Evolutionary conservation across 495 filamentous ascomycete species (phyloP).

Genomic region (Aspergillus taichungensis): DNA sequence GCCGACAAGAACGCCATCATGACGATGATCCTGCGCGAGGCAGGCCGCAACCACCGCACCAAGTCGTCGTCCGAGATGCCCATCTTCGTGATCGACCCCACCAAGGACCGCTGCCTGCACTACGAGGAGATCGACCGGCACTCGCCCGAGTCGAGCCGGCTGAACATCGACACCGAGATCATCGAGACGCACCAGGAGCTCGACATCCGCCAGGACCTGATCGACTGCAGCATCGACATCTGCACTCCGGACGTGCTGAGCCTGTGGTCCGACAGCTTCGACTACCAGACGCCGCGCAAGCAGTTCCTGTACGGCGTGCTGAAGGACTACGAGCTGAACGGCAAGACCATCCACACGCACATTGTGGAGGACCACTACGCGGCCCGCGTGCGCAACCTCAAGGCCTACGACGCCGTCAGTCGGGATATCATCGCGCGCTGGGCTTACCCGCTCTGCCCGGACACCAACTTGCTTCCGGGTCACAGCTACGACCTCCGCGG

Average conservation of each 20-base stretch:
- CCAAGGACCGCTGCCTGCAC: constrained; percentile 74
- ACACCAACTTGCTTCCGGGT: constrained; percentile 70
- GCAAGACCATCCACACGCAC: constrained; percentile 89
- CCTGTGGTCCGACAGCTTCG: constrained; percentile 95
- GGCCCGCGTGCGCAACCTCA: constrained; percentile 72
- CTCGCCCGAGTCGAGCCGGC: constrained; percentile 38
- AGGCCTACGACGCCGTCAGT: constrained; percentile 86
- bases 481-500: constrained; percentile 64
- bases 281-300: constrained; percentile 80
- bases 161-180: constrained; percentile 68
- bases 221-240: constrained; percentile 95
- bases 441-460: constrained; percentile 90
- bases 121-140: constrained; percentile 67
- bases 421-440: constrained; percentile 79
- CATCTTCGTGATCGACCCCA: constrained; percentile 78
- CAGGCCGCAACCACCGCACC: constrained; percentile 63
- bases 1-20: constrained; percentile 93
- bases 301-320: constrained; percentile 87
- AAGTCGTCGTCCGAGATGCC: constrained; percentile 66
- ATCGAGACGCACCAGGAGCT: constrained; percentile 55
- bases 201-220: constrained; percentile 76
- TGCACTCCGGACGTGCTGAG: constrained; percentile 93
- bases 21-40: constrained; percentile 87
- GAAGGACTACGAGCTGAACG: constrained; percentile 94
- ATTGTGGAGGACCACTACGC: constrained; percentile 70